phyloP scores from a whole-genome alignment of 1,284 basidiomycete species.

The Ceratobasidium papillatum region DNA sequence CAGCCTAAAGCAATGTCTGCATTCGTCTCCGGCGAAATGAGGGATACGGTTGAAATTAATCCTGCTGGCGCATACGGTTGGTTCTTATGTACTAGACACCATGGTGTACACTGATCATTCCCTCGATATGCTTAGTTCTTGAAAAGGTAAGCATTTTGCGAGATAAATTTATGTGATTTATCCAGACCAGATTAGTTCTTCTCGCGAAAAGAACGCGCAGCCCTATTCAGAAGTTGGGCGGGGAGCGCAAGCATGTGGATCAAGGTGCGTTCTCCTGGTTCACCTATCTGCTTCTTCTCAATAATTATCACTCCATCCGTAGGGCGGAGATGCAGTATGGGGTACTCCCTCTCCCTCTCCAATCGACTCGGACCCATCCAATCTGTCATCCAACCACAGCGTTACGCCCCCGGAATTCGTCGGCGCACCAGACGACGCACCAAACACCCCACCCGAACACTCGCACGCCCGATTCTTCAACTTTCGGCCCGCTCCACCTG shows the following conservation, averaged over 20 bases:
- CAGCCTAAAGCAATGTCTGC: slow-evolving; percentile 95
- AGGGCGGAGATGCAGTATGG: slow-evolving; percentile 91
- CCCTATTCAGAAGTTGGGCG: slow-evolving; percentile 94
- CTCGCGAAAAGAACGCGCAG: slow-evolving; percentile 87
- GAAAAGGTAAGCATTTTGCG: slow-evolving; percentile 57
- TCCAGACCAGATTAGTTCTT: slow-evolving; percentile 66
- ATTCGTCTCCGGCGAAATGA: slow-evolving; percentile 94
- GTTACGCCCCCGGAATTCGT: background rate
- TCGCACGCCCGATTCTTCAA: slow-evolving; percentile 85
- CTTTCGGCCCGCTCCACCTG: slow-evolving; percentile 63
- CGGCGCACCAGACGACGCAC: slow-evolving; percentile 78
- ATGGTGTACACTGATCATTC: background rate
- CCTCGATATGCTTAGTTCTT: slow-evolving; percentile 61
- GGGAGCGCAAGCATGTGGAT: slow-evolving; percentile 94
- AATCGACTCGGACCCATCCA: slow-evolving; percentile 45
- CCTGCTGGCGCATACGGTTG: slow-evolving; percentile 83
- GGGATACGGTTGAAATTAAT: slow-evolving; percentile 92
- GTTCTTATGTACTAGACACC: slow-evolving; percentile 45
- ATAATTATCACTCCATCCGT: slow-evolving; percentile 19
- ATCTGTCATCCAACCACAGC: slow-evolving; percentile 44
- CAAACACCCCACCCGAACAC: slow-evolving; percentile 59
- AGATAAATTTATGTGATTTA: slow-evolving; percentile 13
- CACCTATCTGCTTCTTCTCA: background rate
- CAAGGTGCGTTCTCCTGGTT: slow-evolving; percentile 62
- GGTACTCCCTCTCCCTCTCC: slow-evolving; percentile 64